Evolutionary conservation across 352 stramenopile species (phyloP).

Genomic region (Globisporangium polare): DNA sequence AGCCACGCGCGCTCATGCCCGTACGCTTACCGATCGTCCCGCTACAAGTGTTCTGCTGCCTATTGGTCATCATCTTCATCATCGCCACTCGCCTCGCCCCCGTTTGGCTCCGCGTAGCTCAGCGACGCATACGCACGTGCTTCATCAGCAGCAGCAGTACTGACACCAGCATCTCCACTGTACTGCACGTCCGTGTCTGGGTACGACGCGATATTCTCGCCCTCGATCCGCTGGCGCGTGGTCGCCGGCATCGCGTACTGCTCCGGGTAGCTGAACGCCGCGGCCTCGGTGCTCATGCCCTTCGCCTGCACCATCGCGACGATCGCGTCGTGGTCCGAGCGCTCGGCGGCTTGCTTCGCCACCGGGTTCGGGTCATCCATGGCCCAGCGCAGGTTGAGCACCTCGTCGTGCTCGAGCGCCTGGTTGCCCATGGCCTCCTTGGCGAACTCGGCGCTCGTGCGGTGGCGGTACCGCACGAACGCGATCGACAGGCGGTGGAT

Average conservation of each 20-base stretch:
- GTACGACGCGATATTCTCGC: constrained; percentile 62
- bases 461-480: constrained; percentile 87
- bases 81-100: constrained; percentile 14
- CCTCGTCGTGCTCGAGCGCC: constrained; percentile 77
- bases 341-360: constrained; percentile 80
- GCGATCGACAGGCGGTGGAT: constrained; percentile 89
- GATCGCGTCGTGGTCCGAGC: constrained; percentile 88
- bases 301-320: constrained; percentile 78
- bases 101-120: constrained; percentile 46
- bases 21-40: too few relatives aligned
- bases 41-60: constrained; percentile 6
- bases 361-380: constrained; percentile 93
- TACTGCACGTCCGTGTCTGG: constrained; percentile 71
- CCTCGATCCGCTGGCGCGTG: constrained; percentile 70
- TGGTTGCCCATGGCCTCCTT: constrained; percentile 92
- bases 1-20: background rate
- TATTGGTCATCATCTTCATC: constrained; percentile 19
- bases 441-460: constrained; percentile 77
- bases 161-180: background rate
- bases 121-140: constrained; percentile 44
- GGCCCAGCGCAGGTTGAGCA: constrained; percentile 92
- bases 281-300: constrained; percentile 51
- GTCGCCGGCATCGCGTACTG: constrained; percentile 67
- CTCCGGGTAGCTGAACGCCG: constrained; percentile 76
- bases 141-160: constrained; percentile 9